These are phyloP conservation scores for Aspergillus baeticus DNA, from an alignment of 495 filamentous ascomycete genomes.

Conservation along the genomic window DNA sequence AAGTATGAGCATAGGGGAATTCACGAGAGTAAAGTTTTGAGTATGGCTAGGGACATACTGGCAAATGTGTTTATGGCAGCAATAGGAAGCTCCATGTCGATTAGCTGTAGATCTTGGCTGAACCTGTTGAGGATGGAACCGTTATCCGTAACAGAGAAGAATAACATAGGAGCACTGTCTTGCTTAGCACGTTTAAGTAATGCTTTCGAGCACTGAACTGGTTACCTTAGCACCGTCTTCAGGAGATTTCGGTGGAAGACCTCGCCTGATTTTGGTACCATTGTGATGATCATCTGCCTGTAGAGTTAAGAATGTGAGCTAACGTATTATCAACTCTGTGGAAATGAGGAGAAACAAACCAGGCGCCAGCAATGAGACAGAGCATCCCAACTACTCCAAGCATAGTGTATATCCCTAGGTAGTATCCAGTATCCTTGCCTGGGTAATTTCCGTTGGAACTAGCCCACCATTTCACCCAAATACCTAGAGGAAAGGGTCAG, in stretches of 20 bases:
- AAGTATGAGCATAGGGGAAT: neutral
- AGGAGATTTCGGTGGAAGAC: constrained; percentile 49
- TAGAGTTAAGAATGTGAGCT: neutral
- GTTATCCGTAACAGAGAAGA: constrained; percentile 47
- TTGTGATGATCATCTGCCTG: constrained; percentile 49
- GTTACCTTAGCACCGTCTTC: constrained; percentile 47
- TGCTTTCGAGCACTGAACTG: neutral
- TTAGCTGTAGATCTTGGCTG: constrained; percentile 59
- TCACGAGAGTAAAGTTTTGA: neutral
- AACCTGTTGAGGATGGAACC: constrained; percentile 53
- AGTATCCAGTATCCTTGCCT: constrained; percentile 46
- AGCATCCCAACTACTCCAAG: constrained; percentile 45
- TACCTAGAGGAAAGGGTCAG: constrained; percentile 28
- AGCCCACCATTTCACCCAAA: constrained; percentile 60
- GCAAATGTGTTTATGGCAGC: constrained; percentile 49
- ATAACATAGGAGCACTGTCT: constrained; percentile 41
- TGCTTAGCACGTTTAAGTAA: constrained; percentile 1
- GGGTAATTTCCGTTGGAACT: constrained; percentile 39
- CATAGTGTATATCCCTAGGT: constrained; percentile 56
- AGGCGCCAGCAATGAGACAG: constrained; percentile 43
- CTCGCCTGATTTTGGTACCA: constrained; percentile 52
- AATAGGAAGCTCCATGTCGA: constrained; percentile 56
- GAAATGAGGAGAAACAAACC: constrained; percentile 25
- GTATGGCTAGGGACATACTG: constrained; percentile 22
- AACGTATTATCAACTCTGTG: neutral